Base-by-base conservation (phyloP, 2,329 filamentous ascomycete species). In the Epicoccum nigrum region DNA sequence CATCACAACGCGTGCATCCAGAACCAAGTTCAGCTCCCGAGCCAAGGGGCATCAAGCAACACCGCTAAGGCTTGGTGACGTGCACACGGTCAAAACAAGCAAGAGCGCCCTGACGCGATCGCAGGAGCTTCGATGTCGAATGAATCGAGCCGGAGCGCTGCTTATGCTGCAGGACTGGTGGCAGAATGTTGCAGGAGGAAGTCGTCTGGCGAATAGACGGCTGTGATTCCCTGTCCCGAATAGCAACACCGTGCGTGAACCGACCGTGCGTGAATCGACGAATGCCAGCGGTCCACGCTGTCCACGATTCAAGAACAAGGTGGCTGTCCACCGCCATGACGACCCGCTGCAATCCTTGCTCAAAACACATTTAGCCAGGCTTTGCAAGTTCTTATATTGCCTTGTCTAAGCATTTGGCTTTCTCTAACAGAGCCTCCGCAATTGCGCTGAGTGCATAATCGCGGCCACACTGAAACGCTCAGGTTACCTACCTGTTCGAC, bases 11-110 rank as follows among this genome's bases (percentile, higher is more conserved):
- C 59, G 48, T 55, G 41, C 43, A 45, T 44, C 45, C 42, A 51
- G 55, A 56, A 61, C 56, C 54, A 39, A 55, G 56, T 45, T 34
- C 43, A 45, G 44, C 19, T 25, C 23, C 19, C 35, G 28, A 54
- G 61, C 60, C 56, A 64, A 66, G 62, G 54, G 55, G 50, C 43
- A 25, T 61, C 59, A 65, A 65, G 63, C 63, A 59, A 58, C 59
- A 50, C 54, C 35, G n/a, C 46, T 33, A 38, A 64, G 57, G 62
- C 63, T 66, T 64, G 57, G 58, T 66, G 63, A 66, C 63, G 63
- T 66, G 56, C 41, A 32, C 45, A 43, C 20, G n/a, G 13, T 37
- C 23, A 15, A 42, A 52, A 39, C 49, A 43, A 52, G 49, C 49
- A 43, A 33, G 41, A n/a, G 25, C 25, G 25, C 32, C 33, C 17